Base-by-base conservation (phyloP, 1,284 basidiomycete species). In the Porogramme epimiltina region DNA sequence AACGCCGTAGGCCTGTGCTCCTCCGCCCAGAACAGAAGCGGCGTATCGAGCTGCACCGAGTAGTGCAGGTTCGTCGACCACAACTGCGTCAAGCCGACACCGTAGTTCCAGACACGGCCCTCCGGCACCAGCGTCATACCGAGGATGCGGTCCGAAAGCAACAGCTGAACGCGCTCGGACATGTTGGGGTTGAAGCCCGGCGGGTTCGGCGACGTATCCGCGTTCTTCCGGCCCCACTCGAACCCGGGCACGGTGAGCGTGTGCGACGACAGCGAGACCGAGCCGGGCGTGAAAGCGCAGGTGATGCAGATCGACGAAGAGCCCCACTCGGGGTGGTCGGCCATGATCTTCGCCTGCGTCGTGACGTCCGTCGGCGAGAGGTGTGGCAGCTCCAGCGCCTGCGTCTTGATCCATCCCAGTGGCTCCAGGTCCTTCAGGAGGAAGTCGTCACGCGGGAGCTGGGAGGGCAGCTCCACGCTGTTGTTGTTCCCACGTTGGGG, bases 321-420 rank as follows among this genome's bases (percentile, higher is more conserved):
- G 57, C 92, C 91, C 87, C 93, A 95, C 72, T 97, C 92, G 20
- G 93, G 85, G 72, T 99, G 95, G 48, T 92, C 88, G 2, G 93
- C 91, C 96, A 99, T 97, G 54, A 98, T 78, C 74, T 94, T 95
- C 42, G 93, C 94, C 72, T 98, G 97, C 2, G 92, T 90, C 18
- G 92, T 93, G n/a, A 98, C 88, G 67, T 99, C 97, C 15, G 85
- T 88, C 2, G 97, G 94, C 1, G 95, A 90, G 6, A 99, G 81
- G 69, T 95, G 91, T 47, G 92, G 87, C 50, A 98, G 82, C 68
- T 99, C 97, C 45, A 97, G 78, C 1, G 92, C 87, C 68, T 97
- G 95, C 0, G 94, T 98, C 76, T 98, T 98, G 73, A 97, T 89
- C 93, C 95, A 98, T n/a, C 95, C 95, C 10, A 98, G 78, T 23